Evolutionary conservation across 75 land plant species (phyloP), one percentile per base, ranked within the genome.

Genomic region (Chamaecyparis obtusa): DNA sequence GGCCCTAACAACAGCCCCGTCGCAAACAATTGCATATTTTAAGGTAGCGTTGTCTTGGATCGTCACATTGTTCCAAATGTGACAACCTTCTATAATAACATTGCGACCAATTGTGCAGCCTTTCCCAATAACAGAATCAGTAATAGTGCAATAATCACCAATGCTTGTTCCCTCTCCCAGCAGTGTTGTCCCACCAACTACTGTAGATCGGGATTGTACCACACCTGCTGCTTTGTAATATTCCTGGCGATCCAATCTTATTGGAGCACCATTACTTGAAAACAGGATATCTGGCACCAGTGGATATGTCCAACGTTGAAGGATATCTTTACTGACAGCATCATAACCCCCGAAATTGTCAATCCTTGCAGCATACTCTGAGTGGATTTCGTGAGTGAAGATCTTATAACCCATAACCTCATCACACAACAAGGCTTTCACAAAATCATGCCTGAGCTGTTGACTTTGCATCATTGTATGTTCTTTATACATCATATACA

Each of bases 361-460:
- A 77, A 98, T 89, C 21, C 97, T 94, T 72, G 97, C 97, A 44
- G 99, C 99, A 90, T 98, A 98, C 81, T 94, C 93, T 71, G 96
- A 92, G 77, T 88, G 88, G 75, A 96, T 95, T 89, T 95, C 97
- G 89, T 96, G 91, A 3, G 99, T 96, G 90, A 91, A 96, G 43
- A 96, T 96, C 71, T 96, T 98, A 90, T 96, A 95, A 11, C 99
- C 99, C 95, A 97, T 96, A 19, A 98, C 93, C 94, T 96, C 98
- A 90, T 96, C 98, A 86, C 92, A 86, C 21, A 96, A 92, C 74
- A 96, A 85, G 9, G 97, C 97, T 86, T 94, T 95, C 41, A 96
- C 98, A 91, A 95, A 96, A 88, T 95, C 97, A 37, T 94, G 94
- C 9, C 98, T 94, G 33, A 96, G 91, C 84, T 95, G 98, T 67